Base-by-base conservation (phyloP, 306 rosid genomes). In the Senna siamea region DNA sequence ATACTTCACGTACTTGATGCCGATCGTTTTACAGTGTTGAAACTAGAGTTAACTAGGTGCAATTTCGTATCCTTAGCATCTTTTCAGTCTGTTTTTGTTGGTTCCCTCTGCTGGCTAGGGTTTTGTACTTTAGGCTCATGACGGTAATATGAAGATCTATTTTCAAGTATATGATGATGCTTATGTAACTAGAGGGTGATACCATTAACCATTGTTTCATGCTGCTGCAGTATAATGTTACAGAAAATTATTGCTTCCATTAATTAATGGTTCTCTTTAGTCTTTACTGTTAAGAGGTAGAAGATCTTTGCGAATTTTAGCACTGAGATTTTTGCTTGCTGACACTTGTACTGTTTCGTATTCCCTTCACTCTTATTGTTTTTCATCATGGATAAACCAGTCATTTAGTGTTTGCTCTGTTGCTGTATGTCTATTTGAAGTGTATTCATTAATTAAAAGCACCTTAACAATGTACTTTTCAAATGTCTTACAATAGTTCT, bases 111-210 rank as follows among this genome's bases (percentile, higher is more conserved):
- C 76, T 77, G 46, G 18, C 22, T 51, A 55, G 52, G 62, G 71
- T 48, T 69, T 63, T 58, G 75, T 71, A 58, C 41, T 50, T n/a
- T n/a, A n/a, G n/a, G n/a, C n/a, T n/a, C n/a, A n/a, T 30, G 30
- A 44, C 12, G 15, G 35, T 62, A 52, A 50, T 9, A 60, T 8
- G 66, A 61, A 37, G n/a, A n/a, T n/a, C n/a, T n/a, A n/a, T n/a
- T n/a, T n/a, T n/a, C n/a, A n/a, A n/a, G n/a, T n/a, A n/a, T n/a
- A n/a, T n/a, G n/a, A n/a, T n/a, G n/a, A n/a, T n/a, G 51, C 51
- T 1, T 57, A 28, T 5, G 6, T 30, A 17, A 35, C 67, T 14
- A n/a, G 5, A 13, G 30, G 28, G 22, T 59, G 0, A 15, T 59
- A 2, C 41, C 34, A 7, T 32, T 60, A 35, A 7, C 66, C 66